Conservation (phyloP, 179 eudicot genomes). For the Corrigiola litoralis region DNA sequence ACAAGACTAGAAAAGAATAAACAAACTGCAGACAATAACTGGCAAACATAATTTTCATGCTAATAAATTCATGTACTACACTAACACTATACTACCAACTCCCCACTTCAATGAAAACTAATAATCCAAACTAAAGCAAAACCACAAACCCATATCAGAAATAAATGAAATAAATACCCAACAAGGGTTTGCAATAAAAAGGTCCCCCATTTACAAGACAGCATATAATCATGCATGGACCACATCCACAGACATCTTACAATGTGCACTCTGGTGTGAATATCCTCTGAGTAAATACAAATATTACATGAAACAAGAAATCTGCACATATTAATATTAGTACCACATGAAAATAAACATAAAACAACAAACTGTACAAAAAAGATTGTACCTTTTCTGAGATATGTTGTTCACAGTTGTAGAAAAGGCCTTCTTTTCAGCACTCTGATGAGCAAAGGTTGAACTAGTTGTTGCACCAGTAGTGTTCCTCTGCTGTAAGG, state of each 20-base stretch:
- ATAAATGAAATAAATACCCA: slow-evolving; percentile 10
- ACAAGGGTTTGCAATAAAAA: slow-evolving; percentile 7
- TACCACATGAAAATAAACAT: not conserved
- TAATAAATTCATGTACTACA: slow-evolving; percentile 8
- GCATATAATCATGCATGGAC: slow-evolving; percentile 37
- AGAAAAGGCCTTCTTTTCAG: slow-evolving; percentile 58
- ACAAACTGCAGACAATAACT: slow-evolving; percentile 15
- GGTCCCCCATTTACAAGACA: slow-evolving; percentile 20
- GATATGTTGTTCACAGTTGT: slow-evolving; percentile 63
- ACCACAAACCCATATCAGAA: not conserved
- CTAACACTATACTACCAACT: slow-evolving; percentile 8
- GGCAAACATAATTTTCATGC: not conserved
- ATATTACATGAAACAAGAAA: not conserved
- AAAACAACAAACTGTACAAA: slow-evolving; percentile 5
- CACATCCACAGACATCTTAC: slow-evolving; percentile 32
- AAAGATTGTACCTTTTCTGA: slow-evolving; percentile 72
- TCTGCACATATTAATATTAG: not conserved
- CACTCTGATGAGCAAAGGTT: too few relatives aligned
- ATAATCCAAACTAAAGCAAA: not conserved
- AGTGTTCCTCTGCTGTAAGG: slow-evolving; percentile 33
- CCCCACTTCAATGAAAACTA: not conserved
- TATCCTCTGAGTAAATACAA: slow-evolving; percentile 38
- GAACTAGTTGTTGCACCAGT: too few relatives aligned
- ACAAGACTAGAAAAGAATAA: slow-evolving; percentile 4
- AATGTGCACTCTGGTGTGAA: slow-evolving; percentile 27